Conservation (phyloP, 2,329 filamentous ascomycete species). For the Aspergillus niger region DNA sequence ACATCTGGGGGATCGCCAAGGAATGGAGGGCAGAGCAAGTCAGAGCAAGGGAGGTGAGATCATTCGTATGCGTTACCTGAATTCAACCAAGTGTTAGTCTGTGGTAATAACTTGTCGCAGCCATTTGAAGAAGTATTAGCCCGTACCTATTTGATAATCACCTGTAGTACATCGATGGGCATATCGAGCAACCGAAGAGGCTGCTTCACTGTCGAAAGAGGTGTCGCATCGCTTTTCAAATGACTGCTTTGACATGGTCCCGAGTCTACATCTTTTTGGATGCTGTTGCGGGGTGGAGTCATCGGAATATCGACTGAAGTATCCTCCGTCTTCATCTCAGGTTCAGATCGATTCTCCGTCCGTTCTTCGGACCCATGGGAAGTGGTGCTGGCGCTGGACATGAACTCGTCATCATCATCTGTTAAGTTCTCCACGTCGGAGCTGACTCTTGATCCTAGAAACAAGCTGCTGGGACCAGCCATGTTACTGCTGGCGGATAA, state of each 20-base stretch:
- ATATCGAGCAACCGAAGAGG: constrained; percentile 71
- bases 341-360: constrained; percentile 9
- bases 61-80: constrained; percentile 78
- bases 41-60: constrained; percentile 74
- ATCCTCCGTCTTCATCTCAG: constrained; percentile 6
- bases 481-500: constrained; percentile 21
- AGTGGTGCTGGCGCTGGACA: constrained; percentile 30
- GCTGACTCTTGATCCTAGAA: constrained; percentile 26
- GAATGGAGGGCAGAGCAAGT: constrained; percentile 76
- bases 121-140: background rate
- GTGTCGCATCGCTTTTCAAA: background rate
- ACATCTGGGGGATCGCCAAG: constrained; percentile 75
- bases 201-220: constrained; percentile 37
- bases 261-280: background rate
- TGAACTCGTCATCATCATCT: constrained; percentile 35
- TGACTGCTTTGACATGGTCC: constrained; percentile 4
- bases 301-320: background rate
- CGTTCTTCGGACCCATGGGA: constrained; percentile 23
- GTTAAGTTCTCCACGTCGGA: constrained; percentile 28
- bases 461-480: constrained; percentile 28
- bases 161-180: constrained; percentile 74
- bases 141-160: constrained; percentile 74
- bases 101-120: background rate
- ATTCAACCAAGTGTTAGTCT: background rate
- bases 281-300: background rate